These are phyloP conservation scores for Arthrobotrys megalospora DNA, from an alignment of 2,329 filamentous ascomycete species.

Conservation along the genomic window DNA sequence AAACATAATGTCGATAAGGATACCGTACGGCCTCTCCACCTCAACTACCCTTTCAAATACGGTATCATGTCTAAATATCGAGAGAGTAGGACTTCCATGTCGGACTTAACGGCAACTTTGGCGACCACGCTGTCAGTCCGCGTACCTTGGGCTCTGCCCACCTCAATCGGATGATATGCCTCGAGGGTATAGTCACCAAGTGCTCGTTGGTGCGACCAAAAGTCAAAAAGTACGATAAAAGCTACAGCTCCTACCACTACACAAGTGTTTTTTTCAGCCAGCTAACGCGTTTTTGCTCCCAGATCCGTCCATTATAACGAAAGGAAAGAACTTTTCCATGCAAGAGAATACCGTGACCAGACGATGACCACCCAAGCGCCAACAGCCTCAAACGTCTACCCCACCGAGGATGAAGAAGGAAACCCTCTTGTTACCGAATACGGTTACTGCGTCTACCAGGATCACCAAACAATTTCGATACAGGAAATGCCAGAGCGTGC, in stretches of 20 bases:
- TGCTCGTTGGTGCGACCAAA: slow-evolving; percentile 96
- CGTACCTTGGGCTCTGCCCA: slow-evolving; percentile 89
- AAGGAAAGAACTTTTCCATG: slow-evolving; percentile 85
- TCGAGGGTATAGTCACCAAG: slow-evolving; percentile 97
- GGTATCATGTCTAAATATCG: slow-evolving; percentile 11
- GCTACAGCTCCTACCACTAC: background rate
- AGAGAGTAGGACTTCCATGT: slow-evolving; percentile 80
- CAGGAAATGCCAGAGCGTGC: slow-evolving; percentile 99
- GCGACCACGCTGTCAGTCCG: slow-evolving; percentile 93
- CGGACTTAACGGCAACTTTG: slow-evolving; percentile 96
- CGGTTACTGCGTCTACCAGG: slow-evolving; percentile 93
- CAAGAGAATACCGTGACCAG: slow-evolving; percentile 92
- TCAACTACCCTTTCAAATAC: background rate
- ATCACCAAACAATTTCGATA: slow-evolving; percentile 97
- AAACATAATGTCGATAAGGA: slow-evolving; percentile 83
- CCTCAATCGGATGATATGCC: slow-evolving; percentile 95
- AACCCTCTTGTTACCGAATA: slow-evolving; percentile 96
- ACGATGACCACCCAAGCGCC: slow-evolving; percentile 93
- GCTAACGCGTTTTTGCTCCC: background rate
- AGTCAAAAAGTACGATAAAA: slow-evolving; percentile 78
- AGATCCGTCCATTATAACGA: slow-evolving; percentile 94
- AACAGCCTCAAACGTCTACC: slow-evolving; percentile 76
- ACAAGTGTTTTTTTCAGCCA: no score
- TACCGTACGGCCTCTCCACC: slow-evolving; percentile 70
- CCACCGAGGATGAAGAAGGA: slow-evolving; percentile 76